These are phyloP conservation scores for Botryobasidium botryosum DNA, from an alignment of 768 basidiomycete genomes.

Conservation along the genomic window DNA sequence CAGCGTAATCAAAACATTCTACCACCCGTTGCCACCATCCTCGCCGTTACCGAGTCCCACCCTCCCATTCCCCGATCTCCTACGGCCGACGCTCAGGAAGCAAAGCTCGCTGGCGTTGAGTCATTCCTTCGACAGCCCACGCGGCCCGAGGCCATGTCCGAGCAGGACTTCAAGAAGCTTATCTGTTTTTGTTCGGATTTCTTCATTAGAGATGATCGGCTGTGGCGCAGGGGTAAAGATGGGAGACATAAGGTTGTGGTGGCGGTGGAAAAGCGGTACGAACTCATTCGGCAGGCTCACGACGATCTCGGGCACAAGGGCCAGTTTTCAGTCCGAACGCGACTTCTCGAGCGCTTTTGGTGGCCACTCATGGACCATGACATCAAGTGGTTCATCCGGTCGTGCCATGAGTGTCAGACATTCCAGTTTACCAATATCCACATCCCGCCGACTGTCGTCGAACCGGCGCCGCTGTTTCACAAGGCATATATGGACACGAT, in stretches of 20 bases:
- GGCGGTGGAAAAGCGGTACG: not conserved
- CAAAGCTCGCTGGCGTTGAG: no score
- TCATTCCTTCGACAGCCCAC: no score
- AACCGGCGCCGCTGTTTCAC: not conserved
- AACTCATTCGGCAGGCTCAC: not conserved
- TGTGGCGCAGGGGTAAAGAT: not conserved
- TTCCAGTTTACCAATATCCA: not conserved
- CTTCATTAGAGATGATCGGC: not conserved
- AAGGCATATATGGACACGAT: not conserved
- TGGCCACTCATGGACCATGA: not conserved
- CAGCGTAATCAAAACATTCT: no score
- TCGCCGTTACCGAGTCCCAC: no score
- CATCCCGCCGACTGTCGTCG: not conserved
- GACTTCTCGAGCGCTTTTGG: not conserved
- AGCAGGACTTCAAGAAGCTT: no score
- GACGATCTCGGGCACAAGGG: conserved; percentile 1
- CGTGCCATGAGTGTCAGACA: conserved; percentile 2
- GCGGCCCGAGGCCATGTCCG: no score
- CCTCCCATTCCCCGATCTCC: no score
- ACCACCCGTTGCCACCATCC: no score
- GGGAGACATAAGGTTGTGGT: not conserved
- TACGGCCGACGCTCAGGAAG: no score
- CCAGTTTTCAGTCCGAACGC: not conserved
- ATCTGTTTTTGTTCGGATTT: no score
- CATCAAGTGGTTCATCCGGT: not conserved